Evolutionary conservation across 768 basidiomycete genomes (phyloP).

Genomic region (Glaciozyma antarctica): DNA sequence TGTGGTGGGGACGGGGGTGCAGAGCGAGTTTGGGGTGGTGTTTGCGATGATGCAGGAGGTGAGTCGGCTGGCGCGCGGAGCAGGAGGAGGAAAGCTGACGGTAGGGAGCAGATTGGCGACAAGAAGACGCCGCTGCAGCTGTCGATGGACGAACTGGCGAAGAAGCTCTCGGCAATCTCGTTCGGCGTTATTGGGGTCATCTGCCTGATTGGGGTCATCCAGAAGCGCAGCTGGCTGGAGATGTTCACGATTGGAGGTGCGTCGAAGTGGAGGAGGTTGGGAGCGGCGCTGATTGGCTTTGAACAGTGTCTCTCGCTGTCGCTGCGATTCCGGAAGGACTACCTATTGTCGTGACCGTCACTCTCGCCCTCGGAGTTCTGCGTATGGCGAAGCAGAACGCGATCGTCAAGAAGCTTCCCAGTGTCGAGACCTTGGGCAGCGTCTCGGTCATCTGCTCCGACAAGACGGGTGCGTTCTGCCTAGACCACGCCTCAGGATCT

Average conservation of each 20-base stretch:
- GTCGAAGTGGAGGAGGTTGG: slow-evolving; percentile 34
- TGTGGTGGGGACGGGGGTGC: slow-evolving; percentile 72
- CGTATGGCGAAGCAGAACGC: slow-evolving; percentile 91
- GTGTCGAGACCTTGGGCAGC: slow-evolving; percentile 84
- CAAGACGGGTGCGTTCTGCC: slow-evolving; percentile 67
- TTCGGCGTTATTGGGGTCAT: slow-evolving; percentile 94
- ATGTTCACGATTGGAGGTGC: slow-evolving; percentile 98
- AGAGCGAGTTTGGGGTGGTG: slow-evolving; percentile 90
- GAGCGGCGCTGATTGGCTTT: not conserved
- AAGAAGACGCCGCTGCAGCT: slow-evolving; percentile 83
- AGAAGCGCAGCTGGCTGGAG: slow-evolving; percentile 79
- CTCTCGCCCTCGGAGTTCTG: slow-evolving; percentile 84
- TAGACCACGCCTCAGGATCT: not conserved
- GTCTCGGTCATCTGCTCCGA: slow-evolving; percentile 98
- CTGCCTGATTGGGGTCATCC: slow-evolving; percentile 76
- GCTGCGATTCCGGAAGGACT: slow-evolving; percentile 95
- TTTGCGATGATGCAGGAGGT: slow-evolving; percentile 99
- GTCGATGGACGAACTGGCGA: slow-evolving; percentile 92
- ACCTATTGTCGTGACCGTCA: slow-evolving; percentile 94
- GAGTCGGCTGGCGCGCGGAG: slow-evolving; percentile 24
- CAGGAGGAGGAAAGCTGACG: not conserved
- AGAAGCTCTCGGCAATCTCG: slow-evolving; percentile 77
- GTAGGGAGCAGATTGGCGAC: slow-evolving; percentile 56
- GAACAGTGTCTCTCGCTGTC: slow-evolving; percentile 85
- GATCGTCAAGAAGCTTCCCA: slow-evolving; percentile 93